phyloP scores from a whole-genome alignment of 164 flowering plant genomes.

The Vitis riparia region DNA sequence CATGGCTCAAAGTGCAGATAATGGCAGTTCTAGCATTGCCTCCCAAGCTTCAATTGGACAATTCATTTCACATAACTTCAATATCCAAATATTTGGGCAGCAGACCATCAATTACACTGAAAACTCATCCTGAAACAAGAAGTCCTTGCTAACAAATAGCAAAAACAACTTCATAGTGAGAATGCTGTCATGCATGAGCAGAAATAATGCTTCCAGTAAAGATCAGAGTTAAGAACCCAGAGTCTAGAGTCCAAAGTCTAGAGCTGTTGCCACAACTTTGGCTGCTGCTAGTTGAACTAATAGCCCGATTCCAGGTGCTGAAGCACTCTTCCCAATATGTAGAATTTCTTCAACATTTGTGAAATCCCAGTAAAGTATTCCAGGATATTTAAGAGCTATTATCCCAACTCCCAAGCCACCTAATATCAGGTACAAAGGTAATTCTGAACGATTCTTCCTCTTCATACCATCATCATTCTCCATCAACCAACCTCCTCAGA shows the following conservation, averaged over 20 bases:
- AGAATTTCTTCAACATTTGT: conserved; percentile 98
- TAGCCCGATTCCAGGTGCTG: conserved; percentile 98
- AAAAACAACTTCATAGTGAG: too few relatives aligned
- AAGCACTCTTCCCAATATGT: conserved; percentile 93
- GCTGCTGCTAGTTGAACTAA: conserved; percentile 87
- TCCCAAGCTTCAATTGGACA: conserved; percentile 32
- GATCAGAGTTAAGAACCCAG: too few relatives aligned
- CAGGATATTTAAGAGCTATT: conserved; percentile 96
- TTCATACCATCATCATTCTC: too few relatives aligned
- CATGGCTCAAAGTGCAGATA: conserved; percentile 68
- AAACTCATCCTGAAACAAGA: too few relatives aligned
- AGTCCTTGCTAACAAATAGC: too few relatives aligned
- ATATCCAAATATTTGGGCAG: too few relatives aligned
- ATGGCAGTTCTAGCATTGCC: conserved; percentile 80
- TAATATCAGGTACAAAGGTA: conserved; percentile 87
- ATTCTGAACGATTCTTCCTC: conserved; percentile 61
- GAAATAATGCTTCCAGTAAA: too few relatives aligned
- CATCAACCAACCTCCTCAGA: too few relatives aligned
- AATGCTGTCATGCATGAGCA: too few relatives aligned
- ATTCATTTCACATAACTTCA: too few relatives aligned
- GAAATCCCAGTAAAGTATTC: conserved; percentile 96
- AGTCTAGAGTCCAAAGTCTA: too few relatives aligned
- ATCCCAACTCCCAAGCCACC: conserved; percentile 97
- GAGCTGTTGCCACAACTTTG: conserved; percentile 54
- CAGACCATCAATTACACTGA: too few relatives aligned